phyloP scores from a whole-genome alignment of 2,329 filamentous ascomycete genomes.

The Westerdykella ornata region DNA sequence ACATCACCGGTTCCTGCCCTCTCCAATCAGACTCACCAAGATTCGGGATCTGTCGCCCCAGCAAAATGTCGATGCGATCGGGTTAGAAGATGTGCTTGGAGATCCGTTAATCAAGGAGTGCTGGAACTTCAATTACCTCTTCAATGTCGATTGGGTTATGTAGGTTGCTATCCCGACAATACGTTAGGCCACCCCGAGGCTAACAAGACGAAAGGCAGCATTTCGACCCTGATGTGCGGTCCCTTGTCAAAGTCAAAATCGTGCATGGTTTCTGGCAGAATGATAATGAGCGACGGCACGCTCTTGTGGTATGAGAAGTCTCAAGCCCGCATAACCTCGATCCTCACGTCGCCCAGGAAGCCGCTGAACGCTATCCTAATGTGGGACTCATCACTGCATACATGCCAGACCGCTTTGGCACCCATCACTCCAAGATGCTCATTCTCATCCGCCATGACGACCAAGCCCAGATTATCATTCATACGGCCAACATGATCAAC shows the following conservation, averaged over 20 bases:
- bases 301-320: slow-evolving; percentile 55
- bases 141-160: slow-evolving; percentile 59
- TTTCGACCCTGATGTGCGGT: slow-evolving; percentile 52
- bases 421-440: slow-evolving; percentile 83
- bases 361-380: slow-evolving; percentile 57
- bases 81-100: slow-evolving; percentile 61
- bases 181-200: neutral
- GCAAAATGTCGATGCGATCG: slow-evolving; percentile 60
- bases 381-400: slow-evolving; percentile 65
- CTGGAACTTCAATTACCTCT: slow-evolving; percentile 65
- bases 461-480: slow-evolving; percentile 70
- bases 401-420: slow-evolving; percentile 79
- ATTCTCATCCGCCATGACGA: slow-evolving; percentile 73
- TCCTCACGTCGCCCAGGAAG: slow-evolving; percentile 44
- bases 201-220: slow-evolving; percentile 29
- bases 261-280: slow-evolving; percentile 61
- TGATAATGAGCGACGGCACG: slow-evolving; percentile 55
- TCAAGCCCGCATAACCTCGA: neutral
- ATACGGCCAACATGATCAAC: slow-evolving; percentile 86
- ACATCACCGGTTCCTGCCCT: slow-evolving; percentile 38
- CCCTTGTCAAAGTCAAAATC: slow-evolving; percentile 51
- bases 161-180: slow-evolving; percentile 12
- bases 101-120: slow-evolving; percentile 66
- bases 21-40: slow-evolving; percentile 65
- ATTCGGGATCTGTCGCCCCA: slow-evolving; percentile 56